Evolutionary conservation across 495 filamentous ascomycete genomes (phyloP), one percentile per base, ranked within the genome.

Genomic region (Lindgomyces ingoldianus): DNA sequence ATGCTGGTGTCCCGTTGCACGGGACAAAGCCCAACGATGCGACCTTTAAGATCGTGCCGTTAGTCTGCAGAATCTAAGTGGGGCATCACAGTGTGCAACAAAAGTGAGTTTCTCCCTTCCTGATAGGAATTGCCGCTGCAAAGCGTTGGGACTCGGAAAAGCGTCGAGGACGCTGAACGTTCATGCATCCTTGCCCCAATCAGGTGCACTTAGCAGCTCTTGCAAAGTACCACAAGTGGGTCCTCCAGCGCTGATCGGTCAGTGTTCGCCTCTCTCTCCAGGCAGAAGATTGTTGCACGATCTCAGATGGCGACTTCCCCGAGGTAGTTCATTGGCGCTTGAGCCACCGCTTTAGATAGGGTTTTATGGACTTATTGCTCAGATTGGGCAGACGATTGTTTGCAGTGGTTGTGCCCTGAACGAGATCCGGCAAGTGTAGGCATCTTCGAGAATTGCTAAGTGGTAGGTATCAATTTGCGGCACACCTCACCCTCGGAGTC

Each of bases 41-140:
- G 36, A 25, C 64, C 50, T 60, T 22, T 45, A 26, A 57, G 57
- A 67, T 67, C 64, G 57, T 56, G 64, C 63, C 57, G 57, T 51
- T 41, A 21, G 39, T 48, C 42, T 57, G 64, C 64, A 62, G 64
- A 48, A 67, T 67, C 64, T 53, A 45, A 55, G 56, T 58, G 48
- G 62, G 27, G 64, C 51, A 8, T 16, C 2, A 8, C 19, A 48
- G 45, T 4, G 62, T 44, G 25, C 62, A 42, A 50, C 48, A 16
- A 2, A 1, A 39, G 26, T 50, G 24, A 26, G 24, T 36, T 4
- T 16, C 18, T n/a, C 10, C 53, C 36, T 24, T 18, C 8, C 8
- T 11, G 18, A 14, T n/a, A 22, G 53, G 9, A 27, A 27, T 6
- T 47, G 4, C 42, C 56, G 21, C 36, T 2, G 45, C 18, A 10